These are phyloP conservation scores for Ordospora colligata DNA, from an alignment of 371 early-diverging fungal species.

Conservation along the genomic window DNA sequence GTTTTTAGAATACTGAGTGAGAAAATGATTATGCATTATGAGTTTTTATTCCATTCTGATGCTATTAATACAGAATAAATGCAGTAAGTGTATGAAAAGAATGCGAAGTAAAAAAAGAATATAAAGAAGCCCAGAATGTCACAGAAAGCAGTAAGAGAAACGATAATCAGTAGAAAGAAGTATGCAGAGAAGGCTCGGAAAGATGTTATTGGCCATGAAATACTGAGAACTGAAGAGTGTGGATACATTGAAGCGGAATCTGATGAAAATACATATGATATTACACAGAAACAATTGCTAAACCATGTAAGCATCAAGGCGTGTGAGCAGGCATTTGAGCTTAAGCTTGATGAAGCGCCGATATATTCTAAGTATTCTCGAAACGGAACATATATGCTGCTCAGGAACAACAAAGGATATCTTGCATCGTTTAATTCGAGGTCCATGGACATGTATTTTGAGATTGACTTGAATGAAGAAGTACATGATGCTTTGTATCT, in stretches of 20 bases:
- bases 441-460: constrained; percentile 69
- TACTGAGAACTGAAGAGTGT: constrained; percentile 39
- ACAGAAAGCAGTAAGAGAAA: constrained; percentile 25
- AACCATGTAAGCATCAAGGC: constrained; percentile 71
- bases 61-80: no score
- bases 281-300: constrained; percentile 69
- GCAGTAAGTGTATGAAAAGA: no score
- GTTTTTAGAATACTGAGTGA: no score
- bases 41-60: no score
- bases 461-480: constrained; percentile 74
- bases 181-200: constrained; percentile 15
- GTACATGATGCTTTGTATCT: constrained; percentile 71
- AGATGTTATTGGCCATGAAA: constrained; percentile 25
- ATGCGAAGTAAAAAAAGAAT: background rate
- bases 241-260: constrained; percentile 66
- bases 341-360: constrained; percentile 74
- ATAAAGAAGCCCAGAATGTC: constrained; percentile 5
- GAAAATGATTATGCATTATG: no score
- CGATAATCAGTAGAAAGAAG: constrained; percentile 33
- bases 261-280: constrained; percentile 76
- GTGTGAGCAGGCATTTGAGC: constrained; percentile 70
- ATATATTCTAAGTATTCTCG: constrained; percentile 75
- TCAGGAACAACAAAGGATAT: constrained; percentile 80
- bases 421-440: constrained; percentile 82
- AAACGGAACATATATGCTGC: constrained; percentile 66